Percentiles rank a stretch among this genome's conserved stretches.
Conservation (phyloP, 1,284 basidiomycete species). For the Stereum hirsutum region DNA sequence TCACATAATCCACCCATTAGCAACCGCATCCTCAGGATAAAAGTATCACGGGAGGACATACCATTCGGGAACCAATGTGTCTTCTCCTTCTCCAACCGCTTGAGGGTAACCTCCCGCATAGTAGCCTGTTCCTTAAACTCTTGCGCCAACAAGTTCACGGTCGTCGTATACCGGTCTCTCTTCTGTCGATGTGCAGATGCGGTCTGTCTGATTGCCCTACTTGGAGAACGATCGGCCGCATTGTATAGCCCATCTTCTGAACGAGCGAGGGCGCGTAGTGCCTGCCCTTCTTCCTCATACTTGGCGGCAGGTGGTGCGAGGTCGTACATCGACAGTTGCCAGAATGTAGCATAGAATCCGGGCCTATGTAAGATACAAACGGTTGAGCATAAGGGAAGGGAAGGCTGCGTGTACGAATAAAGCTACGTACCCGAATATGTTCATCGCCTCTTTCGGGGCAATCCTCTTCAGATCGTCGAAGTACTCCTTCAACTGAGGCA, state of each 20-base stretch:
- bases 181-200: constrained; percentile 48
- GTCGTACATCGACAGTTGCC: constrained; percentile 89
- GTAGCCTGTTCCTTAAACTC: constrained; percentile 74
- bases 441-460: constrained; percentile 52
- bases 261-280: constrained; percentile 47
- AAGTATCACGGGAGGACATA: constrained; percentile 15
- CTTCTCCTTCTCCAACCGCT: constrained; percentile 76
- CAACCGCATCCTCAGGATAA: background rate
- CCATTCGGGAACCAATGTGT: constrained; percentile 81
- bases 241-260: constrained; percentile 52
- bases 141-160: constrained; percentile 43
- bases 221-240: constrained; percentile 55
- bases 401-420: background rate
- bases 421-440: constrained; percentile 60
- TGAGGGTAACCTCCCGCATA: constrained; percentile 64
- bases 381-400: background rate
- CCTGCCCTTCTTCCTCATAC: constrained; percentile 62
- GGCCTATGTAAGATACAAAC: constrained; percentile 42
- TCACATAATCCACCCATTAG: no score
- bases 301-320: constrained; percentile 60
- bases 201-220: constrained; percentile 43
- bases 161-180: constrained; percentile 53
- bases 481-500: constrained; percentile 56
- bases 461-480: constrained; percentile 67
- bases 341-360: constrained; percentile 89